phyloP scores from a whole-genome alignment of 1,284 basidiomycete species.

The Neotropicomus parvogracilis region DNA sequence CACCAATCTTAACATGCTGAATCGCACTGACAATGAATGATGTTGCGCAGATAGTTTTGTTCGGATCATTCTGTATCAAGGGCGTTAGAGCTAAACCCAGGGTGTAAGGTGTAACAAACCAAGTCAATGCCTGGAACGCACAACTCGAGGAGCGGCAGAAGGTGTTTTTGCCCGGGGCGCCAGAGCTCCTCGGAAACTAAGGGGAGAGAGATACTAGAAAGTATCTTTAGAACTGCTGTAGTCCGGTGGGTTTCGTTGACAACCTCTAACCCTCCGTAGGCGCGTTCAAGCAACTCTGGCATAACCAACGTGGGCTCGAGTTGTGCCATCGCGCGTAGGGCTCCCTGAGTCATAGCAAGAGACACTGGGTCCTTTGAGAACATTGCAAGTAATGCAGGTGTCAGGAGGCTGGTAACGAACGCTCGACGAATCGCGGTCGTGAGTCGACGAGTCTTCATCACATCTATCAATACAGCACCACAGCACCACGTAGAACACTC shows the following conservation, averaged over 20 bases:
- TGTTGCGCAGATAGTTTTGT: slow-evolving; percentile 83
- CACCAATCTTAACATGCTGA: slow-evolving; percentile 81
- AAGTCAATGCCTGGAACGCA: slow-evolving; percentile 90
- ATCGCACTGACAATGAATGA: slow-evolving; percentile 77
- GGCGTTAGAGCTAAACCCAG: slow-evolving; percentile 4
- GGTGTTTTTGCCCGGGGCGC: slow-evolving; percentile 83
- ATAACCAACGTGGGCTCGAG: slow-evolving; percentile 88
- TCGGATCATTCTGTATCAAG: slow-evolving; percentile 75
- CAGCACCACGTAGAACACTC: slow-evolving; percentile 22
- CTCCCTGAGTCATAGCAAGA: slow-evolving; percentile 65
- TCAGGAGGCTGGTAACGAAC: slow-evolving; percentile 81
- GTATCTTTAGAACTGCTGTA: slow-evolving; percentile 84
- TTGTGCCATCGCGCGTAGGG: slow-evolving; percentile 71
- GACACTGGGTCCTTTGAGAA: slow-evolving; percentile 84
- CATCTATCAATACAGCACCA: slow-evolving; percentile 4
- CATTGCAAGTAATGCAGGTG: slow-evolving; percentile 90
- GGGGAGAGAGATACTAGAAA: slow-evolving; percentile 79
- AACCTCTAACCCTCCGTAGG: slow-evolving; percentile 87
- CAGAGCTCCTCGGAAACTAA: slow-evolving; percentile 78
- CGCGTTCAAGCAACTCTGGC: slow-evolving; percentile 90
- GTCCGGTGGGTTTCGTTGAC: slow-evolving; percentile 95
- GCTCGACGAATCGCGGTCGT: slow-evolving; percentile 80
- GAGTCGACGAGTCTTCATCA: slow-evolving; percentile 61
- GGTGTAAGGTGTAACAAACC: slow-evolving; percentile 38
- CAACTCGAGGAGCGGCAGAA: slow-evolving; percentile 86